Conservation (phyloP, 1,284 basidiomycete species). For the Ustilago sp. region DNA sequence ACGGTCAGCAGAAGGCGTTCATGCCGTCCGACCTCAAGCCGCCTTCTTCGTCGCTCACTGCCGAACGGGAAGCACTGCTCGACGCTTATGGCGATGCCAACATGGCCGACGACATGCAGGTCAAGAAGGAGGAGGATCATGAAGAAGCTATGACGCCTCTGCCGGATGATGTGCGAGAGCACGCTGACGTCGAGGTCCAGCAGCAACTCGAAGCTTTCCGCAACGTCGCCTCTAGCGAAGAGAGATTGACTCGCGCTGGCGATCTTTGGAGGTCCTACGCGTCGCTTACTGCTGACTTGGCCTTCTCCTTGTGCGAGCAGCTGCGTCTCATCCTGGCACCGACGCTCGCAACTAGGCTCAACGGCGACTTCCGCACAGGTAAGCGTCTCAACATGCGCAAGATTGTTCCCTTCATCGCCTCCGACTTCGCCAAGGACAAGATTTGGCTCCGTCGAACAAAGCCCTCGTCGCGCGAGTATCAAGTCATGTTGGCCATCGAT, state of each 20-base stretch:
- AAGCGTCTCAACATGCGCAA: constrained; percentile 99
- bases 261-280: constrained; percentile 91
- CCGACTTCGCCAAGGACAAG: constrained; percentile 99
- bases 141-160: constrained; percentile 58
- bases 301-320: constrained; percentile 84
- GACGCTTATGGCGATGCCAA: constrained; percentile 44
- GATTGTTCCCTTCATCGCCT: constrained; percentile 97
- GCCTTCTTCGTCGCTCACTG: constrained; percentile 17
- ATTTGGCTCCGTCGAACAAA: constrained; percentile 97
- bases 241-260: constrained; percentile 76
- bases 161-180: constrained; percentile 55
- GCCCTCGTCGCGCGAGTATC: constrained; percentile 94
- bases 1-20: constrained; percentile 57
- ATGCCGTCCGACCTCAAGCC: constrained; percentile 58
- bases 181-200: constrained; percentile 63
- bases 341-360: constrained; percentile 90
- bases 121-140: constrained; percentile 70
- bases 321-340: constrained; percentile 96
- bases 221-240: constrained; percentile 75
- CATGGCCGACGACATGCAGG: constrained; percentile 73
- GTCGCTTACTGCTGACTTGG: constrained; percentile 87
- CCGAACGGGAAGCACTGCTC: constrained; percentile 39
- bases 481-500: constrained; percentile 92
- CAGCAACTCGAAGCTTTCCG: constrained; percentile 72
- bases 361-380: constrained; percentile 97